These are phyloP conservation scores for Metarhizium album DNA, from an alignment of 2,329 filamentous ascomycete species.

Conservation along the genomic window DNA sequence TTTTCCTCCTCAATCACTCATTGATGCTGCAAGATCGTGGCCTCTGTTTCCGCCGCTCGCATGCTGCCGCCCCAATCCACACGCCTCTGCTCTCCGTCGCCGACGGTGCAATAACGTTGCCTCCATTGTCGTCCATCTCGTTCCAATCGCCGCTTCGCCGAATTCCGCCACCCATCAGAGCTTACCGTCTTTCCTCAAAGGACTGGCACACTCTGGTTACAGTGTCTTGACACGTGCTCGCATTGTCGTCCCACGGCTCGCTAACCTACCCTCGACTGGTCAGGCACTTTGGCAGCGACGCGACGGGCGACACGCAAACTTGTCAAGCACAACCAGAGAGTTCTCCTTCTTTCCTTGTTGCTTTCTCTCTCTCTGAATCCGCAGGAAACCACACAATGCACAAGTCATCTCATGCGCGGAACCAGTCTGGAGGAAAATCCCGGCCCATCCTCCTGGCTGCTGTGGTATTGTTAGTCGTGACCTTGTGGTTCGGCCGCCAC, in stretches of 20 bases:
- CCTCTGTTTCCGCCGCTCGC: background rate
- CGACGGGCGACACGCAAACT: background rate
- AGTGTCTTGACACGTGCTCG: background rate
- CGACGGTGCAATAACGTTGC: background rate
- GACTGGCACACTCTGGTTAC: too few relatives aligned
- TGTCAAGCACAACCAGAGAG: background rate
- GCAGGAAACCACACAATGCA: conserved; percentile 2
- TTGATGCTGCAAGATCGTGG: background rate
- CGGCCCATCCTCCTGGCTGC: conserved; percentile 6
- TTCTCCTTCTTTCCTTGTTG: too few relatives aligned
- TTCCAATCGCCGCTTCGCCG: too few relatives aligned
- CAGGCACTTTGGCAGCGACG: background rate
- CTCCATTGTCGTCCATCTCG: background rate
- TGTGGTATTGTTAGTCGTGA: conserved; percentile 4
- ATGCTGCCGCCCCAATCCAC: background rate
- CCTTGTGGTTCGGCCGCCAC: conserved; percentile 11
- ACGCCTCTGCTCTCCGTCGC: background rate
- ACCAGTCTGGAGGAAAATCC: conserved; percentile 3
- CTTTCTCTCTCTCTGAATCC: too few relatives aligned
- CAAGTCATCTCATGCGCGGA: conserved; percentile 5
- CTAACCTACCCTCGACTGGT: background rate
- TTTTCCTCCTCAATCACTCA: background rate
- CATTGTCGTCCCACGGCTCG: background rate
- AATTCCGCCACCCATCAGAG: too few relatives aligned
- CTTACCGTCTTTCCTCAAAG: too few relatives aligned